Evolutionary conservation across 2,329 filamentous ascomycete genomes (phyloP).

Genomic region (Colletotrichum tabaci): DNA sequence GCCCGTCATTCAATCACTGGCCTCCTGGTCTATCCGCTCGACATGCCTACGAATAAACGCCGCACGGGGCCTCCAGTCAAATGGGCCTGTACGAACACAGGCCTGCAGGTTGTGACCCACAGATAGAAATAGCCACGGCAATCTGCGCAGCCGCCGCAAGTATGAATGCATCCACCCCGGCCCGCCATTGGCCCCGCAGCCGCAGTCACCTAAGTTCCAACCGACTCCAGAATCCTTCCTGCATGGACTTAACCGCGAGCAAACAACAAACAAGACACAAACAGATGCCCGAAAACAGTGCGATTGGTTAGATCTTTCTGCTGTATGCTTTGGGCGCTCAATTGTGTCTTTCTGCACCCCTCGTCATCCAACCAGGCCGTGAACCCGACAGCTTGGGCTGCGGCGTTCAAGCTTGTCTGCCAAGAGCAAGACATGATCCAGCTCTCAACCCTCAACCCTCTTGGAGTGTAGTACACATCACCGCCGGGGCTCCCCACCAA

Average conservation of each 20-base stretch:
- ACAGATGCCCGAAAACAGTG: constrained; percentile 31
- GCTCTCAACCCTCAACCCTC: background rate
- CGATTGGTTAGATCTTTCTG: background rate
- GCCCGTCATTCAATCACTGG: constrained; percentile 1
- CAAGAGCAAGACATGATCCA: constrained; percentile 28
- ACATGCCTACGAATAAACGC: constrained; percentile 28
- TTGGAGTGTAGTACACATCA: constrained; percentile 14
- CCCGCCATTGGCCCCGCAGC: constrained; percentile 30
- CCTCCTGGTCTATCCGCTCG: constrained; percentile 17
- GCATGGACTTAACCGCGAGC: constrained; percentile 11
- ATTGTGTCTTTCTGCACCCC: constrained; percentile 4
- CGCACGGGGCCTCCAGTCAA: constrained; percentile 11
- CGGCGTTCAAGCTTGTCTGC: constrained; percentile 27
- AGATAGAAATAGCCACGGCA: constrained; percentile 41
- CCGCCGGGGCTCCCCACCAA: constrained; percentile 13
- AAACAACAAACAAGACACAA: background rate
- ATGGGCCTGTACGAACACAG: no score
- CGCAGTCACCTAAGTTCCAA: constrained; percentile 24
- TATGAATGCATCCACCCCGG: constrained; percentile 12
- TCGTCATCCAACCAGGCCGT: constrained; percentile 21
- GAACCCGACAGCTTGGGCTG: constrained; percentile 37
- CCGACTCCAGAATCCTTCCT: constrained; percentile 4
- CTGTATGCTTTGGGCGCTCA: constrained; percentile 23
- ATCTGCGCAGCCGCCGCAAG: constrained; percentile 36
- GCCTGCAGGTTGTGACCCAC: no score